These are phyloP conservation scores for Farysia itapuensis DNA, from an alignment of 1,284 basidiomycete genomes.

Conservation along the genomic window DNA sequence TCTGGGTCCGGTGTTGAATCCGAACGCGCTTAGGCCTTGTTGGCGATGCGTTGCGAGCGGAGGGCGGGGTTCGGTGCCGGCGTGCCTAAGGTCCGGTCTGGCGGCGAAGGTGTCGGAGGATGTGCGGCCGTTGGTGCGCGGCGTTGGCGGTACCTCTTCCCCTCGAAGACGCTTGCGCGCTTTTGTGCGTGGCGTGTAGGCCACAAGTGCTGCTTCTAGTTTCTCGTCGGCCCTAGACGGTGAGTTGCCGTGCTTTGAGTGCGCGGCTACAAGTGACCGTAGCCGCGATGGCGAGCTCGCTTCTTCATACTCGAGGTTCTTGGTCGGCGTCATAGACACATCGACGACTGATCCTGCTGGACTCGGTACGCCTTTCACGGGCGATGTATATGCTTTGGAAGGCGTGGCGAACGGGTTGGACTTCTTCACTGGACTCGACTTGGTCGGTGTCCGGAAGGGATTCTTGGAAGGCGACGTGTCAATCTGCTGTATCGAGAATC, in stretches of 20 bases:
- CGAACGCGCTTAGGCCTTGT: no score
- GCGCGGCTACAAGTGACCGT: slow-evolving; percentile 7
- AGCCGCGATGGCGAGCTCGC: slow-evolving; percentile 20
- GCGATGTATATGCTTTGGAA: not conserved
- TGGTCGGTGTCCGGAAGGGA: slow-evolving; percentile 20
- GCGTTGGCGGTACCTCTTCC: slow-evolving; percentile 46
- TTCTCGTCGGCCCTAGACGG: no score
- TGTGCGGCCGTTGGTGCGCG: not conserved
- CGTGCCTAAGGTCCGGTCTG: no score
- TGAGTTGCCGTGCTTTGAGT: no score
- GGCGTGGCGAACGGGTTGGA: slow-evolving; percentile 25
- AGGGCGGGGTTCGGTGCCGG: no score
- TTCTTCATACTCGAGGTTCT: slow-evolving; percentile 12
- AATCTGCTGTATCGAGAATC: not conserved
- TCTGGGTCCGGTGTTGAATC: no score
- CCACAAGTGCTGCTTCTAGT: slow-evolving; percentile 6
- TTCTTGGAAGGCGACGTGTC: slow-evolving; percentile 4
- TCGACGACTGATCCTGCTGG: slow-evolving; percentile 22
- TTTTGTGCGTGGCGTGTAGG: slow-evolving; percentile 48
- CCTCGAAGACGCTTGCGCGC: slow-evolving; percentile 50
- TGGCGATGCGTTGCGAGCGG: no score
- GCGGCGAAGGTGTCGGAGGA: no score
- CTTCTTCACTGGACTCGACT: slow-evolving; percentile 1
- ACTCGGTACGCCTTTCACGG: not conserved
- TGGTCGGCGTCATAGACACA: slow-evolving; percentile 31